Evolutionary conservation across 2,329 filamentous ascomycete genomes (phyloP), one percentile per base, ranked within the genome.

Genomic region (Rugonectria rugulosa): DNA sequence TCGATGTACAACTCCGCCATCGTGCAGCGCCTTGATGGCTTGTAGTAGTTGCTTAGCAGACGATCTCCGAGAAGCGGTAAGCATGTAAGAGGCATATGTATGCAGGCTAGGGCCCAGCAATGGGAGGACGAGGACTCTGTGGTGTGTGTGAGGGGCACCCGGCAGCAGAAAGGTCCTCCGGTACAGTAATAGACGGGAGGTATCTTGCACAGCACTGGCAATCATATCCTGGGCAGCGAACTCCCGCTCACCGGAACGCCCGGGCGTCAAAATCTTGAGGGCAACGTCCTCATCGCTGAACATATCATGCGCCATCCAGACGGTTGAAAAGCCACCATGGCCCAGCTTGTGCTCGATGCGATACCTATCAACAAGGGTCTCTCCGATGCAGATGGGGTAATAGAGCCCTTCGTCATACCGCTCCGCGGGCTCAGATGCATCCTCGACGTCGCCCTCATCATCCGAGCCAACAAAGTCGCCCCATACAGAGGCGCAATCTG

Each of bases 271-370:
- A 21, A 59, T 55, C 27, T 57, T 61, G 11, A 61, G 56, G 14
- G 59, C 56, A 44, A 61, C 46, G 12, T 59, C 40, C 15, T 14
- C 47, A 14, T 43, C n/a, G 9, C 8, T 40, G 11, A 24, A 20
- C 20, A 56, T 44, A 20, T 57, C 49, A 29, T 59, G 40, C 24
- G 71, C 76, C 53, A 79, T 71, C 78, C 76, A 80, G 42, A 79
- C 76, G 4, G 76, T 79, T 6, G 74, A 76, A 62, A 67, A 76
- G 11, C 72, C 71, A 23, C 77, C 75, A 54, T 67, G 75, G 44
- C 76, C 75, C 36, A 79, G 63, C 58, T 80, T 80, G 45, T 76
- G 71, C 36, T 74, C 59, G 32, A 78, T 62, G 41, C 70, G 67
- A 57, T 79, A 80, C 15, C 67, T 70, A 54, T 71, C 53, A 12